Conservation (phyloP, 176 grass and related monocot species). For the Pharus latifolius region DNA sequence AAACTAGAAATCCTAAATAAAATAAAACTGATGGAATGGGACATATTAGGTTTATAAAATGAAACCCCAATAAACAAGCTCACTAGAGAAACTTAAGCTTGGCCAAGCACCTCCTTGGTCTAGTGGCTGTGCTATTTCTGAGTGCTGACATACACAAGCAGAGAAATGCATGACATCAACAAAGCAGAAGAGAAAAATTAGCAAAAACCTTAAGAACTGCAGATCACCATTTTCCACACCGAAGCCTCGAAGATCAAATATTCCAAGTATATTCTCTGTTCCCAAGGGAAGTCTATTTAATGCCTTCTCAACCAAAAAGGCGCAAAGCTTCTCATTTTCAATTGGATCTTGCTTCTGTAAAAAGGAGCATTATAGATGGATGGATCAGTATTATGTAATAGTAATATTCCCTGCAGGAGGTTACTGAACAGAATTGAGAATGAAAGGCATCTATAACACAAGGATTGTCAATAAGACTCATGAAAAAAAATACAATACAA, state of each 20-base stretch:
- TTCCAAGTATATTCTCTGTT: conserved; percentile 68
- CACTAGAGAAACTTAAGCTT: too few species aligned
- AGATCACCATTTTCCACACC: conserved; percentile 68
- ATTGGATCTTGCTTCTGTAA: conserved; percentile 55
- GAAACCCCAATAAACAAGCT: too few species aligned
- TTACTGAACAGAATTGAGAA: neutral
- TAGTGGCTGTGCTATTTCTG: neutral
- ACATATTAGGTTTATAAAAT: too few species aligned
- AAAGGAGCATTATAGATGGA: neutral
- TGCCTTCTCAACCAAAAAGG: conserved; percentile 75
- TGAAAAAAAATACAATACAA: neutral
- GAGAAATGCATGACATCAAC: neutral
- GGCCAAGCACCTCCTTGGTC: too few species aligned
- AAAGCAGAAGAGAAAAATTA: conserved; percentile 12
- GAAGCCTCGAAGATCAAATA: conserved; percentile 69
- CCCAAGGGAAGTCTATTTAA: conserved; percentile 61
- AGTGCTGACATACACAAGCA: neutral
- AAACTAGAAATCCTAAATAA: too few species aligned
- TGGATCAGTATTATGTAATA: conserved; percentile 15
- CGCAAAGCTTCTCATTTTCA: conserved; percentile 73
- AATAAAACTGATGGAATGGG: too few species aligned
- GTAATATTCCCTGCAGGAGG: neutral
- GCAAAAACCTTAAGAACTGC: conserved; percentile 80
- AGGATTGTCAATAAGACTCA: neutral
- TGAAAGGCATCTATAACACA: neutral